A percentile compares a stretch with the other conserved stretches of the same genome.
These are phyloP conservation scores for Austroboletus novae-zelandiae DNA, from an alignment of 1,284 basidiomycete genomes.

Conservation along the genomic window DNA sequence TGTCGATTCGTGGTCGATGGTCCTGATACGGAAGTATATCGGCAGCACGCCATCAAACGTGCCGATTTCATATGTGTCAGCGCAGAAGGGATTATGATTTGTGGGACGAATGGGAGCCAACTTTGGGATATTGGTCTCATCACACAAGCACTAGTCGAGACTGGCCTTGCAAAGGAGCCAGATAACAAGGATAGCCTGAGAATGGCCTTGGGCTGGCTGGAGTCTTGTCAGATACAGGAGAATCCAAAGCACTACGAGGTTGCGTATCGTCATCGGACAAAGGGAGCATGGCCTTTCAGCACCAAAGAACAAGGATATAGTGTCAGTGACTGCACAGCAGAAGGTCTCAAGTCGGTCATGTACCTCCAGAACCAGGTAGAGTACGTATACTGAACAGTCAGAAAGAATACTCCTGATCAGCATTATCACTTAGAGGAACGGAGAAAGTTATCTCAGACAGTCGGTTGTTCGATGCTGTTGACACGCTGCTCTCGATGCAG, in stretches of 20 bases:
- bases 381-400: constrained; percentile 42
- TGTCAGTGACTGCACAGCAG: constrained; percentile 94
- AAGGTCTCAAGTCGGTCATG: constrained; percentile 90
- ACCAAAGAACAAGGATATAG: constrained; percentile 96
- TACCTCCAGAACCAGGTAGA: constrained; percentile 84
- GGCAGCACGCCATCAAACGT: constrained; percentile 71
- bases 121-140: constrained; percentile 96
- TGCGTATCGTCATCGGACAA: constrained; percentile 84
- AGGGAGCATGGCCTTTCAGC: constrained; percentile 95
- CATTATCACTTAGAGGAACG: constrained; percentile 50
- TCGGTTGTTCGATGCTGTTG: constrained; percentile 84
- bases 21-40: constrained; percentile 68
- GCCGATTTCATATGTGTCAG: constrained; percentile 95
- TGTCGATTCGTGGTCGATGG: constrained; percentile 74
- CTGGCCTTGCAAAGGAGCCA: constrained; percentile 76
- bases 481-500: constrained; percentile 86
- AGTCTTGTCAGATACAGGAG: constrained; percentile 83
- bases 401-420: constrained; percentile 3
- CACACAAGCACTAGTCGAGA: constrained; percentile 90
- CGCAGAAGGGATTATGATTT: constrained; percentile 91
- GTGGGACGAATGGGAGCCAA: constrained; percentile 93
- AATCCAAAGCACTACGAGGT: constrained; percentile 75
- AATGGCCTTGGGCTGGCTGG: constrained; percentile 85
- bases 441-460: constrained; percentile 73
- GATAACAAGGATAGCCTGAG: constrained; percentile 69